These are phyloP conservation scores for Exophiala alcalophila DNA, from an alignment of 2,329 filamentous ascomycete genomes.

Conservation along the genomic window DNA sequence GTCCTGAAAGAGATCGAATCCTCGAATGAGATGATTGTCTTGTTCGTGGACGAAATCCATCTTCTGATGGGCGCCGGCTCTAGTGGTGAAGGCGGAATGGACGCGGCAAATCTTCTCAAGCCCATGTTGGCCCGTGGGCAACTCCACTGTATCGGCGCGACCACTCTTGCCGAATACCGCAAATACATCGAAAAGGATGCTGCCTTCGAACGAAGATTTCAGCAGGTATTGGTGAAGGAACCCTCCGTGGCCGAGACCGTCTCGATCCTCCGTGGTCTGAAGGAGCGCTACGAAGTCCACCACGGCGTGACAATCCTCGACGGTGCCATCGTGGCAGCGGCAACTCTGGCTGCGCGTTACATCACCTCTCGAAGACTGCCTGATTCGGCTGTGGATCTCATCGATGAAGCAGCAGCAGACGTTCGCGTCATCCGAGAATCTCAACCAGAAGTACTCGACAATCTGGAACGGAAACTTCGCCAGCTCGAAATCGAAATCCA, in stretches of 20 bases:
- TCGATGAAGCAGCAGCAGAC: slow-evolving; percentile 95
- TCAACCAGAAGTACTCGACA: slow-evolving; percentile 92
- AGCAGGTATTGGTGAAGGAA: slow-evolving; percentile 96
- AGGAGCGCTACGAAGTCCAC: slow-evolving; percentile 97
- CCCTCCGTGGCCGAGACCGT: slow-evolving; percentile 84
- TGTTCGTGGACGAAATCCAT: slow-evolving; percentile 99
- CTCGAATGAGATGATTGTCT: slow-evolving; percentile 91
- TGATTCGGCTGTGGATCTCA: slow-evolving; percentile 92
- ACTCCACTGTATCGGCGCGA: slow-evolving; percentile 96
- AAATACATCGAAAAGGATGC: slow-evolving; percentile 99
- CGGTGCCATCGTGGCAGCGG: slow-evolving; percentile 83
- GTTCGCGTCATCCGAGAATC: slow-evolving; percentile 94
- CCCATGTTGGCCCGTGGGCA: slow-evolving; percentile 97
- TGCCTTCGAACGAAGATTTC: slow-evolving; percentile 96
- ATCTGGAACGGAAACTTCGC: slow-evolving; percentile 80
- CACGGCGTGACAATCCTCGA: slow-evolving; percentile 97
- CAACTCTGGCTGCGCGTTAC: slow-evolving; percentile 89
- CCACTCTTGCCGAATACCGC: slow-evolving; percentile 89
- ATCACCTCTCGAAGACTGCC: slow-evolving; percentile 86
- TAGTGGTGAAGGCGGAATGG: slow-evolving; percentile 95
- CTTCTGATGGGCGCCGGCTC: slow-evolving; percentile 95
- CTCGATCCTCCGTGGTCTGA: slow-evolving; percentile 95
- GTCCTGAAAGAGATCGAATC: slow-evolving; percentile 95
- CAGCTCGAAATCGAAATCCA: slow-evolving; percentile 98
- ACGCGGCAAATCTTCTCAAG: slow-evolving; percentile 94